phyloP scores from a whole-genome alignment of 2,329 filamentous ascomycete species.

The Elsinoe batatas region DNA sequence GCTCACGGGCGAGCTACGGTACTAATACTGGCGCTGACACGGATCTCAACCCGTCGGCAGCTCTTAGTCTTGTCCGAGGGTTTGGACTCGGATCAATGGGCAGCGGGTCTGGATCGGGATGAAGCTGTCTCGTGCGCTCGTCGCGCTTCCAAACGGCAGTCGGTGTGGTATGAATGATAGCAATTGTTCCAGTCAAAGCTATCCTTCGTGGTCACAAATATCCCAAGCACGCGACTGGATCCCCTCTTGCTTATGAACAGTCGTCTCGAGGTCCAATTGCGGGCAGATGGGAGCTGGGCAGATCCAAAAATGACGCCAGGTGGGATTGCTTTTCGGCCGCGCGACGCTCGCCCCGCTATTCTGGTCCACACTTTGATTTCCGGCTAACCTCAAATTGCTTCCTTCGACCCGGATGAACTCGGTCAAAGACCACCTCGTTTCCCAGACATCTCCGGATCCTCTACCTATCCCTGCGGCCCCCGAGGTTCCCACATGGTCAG shows the following conservation, averaged over 20 bases:
- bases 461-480: background rate
- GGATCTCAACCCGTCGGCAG: constrained; percentile 2
- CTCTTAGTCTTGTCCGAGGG: constrained; percentile 6
- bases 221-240: background rate
- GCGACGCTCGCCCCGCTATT: background rate
- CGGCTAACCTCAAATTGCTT: constrained; percentile 6
- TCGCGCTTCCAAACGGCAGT: background rate
- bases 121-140: constrained; percentile 8
- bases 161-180: background rate
- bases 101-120: constrained; percentile 7
- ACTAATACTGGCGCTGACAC: constrained; percentile 4
- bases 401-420: constrained; percentile 5
- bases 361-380: background rate
- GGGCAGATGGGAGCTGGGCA: constrained; percentile 10
- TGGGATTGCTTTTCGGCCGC: constrained; percentile 4
- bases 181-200: background rate
- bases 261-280: background rate
- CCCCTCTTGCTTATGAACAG: background rate
- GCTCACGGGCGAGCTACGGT: background rate
- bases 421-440: background rate
- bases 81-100: constrained; percentile 12
- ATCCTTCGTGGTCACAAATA: background rate
- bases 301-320: constrained; percentile 10
- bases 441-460: background rate
- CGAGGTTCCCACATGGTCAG: background rate